Evolutionary conservation across 352 stramenopile species (phyloP).

Genomic region (Pythium guiyangense): DNA sequence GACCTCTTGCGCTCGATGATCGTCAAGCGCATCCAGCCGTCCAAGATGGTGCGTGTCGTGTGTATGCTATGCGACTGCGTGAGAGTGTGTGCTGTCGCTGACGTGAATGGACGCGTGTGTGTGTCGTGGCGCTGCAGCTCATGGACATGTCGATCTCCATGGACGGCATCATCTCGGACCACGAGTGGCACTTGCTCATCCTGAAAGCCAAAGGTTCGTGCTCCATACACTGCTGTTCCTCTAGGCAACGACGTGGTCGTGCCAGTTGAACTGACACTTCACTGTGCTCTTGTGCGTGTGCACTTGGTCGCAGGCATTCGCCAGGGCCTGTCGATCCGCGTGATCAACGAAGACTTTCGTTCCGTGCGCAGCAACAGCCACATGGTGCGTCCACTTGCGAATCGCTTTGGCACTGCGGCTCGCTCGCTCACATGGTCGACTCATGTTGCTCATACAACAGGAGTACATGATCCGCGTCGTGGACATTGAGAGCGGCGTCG

Average conservation of each 20-base stretch:
- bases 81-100: not conserved
- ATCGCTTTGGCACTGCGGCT: too few relatives aligned
- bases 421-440: not conserved
- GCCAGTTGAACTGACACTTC: not conserved
- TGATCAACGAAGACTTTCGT: conserved; percentile 65
- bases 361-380: conserved; percentile 47
- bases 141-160: conserved; percentile 83
- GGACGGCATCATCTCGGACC: conserved; percentile 82
- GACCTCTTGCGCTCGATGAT: conserved; percentile 74
- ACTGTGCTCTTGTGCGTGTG: not conserved
- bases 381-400: conserved; percentile 45
- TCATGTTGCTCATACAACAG: conserved; percentile 18
- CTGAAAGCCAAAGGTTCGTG: conserved; percentile 70
- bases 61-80: not conserved
- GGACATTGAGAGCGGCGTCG: conserved; percentile 80
- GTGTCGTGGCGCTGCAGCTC: conserved; percentile 42
- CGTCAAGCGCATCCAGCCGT: conserved; percentile 72
- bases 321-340: conserved; percentile 71
- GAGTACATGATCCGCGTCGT: conserved; percentile 85
- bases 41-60: conserved; percentile 78
- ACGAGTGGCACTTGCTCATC: conserved; percentile 83
- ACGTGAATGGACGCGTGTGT: not conserved
- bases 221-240: too few relatives aligned
- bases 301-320: conserved; percentile 43
- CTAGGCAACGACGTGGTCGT: not conserved